Evolutionary conservation across 768 basidiomycete species (phyloP), one percentile per base, ranked within the genome.

Genomic region (Tylopilus subfusipes): DNA sequence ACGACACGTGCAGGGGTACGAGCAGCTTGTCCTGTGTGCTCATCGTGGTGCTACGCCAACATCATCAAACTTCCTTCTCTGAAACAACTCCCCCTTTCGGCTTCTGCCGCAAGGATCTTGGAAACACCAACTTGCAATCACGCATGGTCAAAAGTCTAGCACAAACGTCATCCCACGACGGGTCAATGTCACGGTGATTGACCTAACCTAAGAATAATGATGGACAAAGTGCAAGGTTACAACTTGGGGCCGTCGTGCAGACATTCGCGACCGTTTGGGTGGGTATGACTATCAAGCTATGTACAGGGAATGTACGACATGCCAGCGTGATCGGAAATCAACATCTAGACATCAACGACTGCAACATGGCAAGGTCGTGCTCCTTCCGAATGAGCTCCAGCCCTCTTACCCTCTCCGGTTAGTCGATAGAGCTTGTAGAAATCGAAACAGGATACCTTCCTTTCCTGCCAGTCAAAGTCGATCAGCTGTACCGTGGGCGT

Each of bases 1-100:
- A n/a, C 19, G 74, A 68, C 49, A 92, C 83, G 64, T 92, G 90
- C 2, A 86, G 72, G 25, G 84, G 76, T 16, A 79, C 70, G 43
- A 82, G 63, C 22, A 83, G 56, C 42, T 62, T 59, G 39, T 62
- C 52, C 14, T 36, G 55, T 48, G 47, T 25, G 50, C 21, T 53
- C 62, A 61, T 64, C 39, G 53, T 56, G 45, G 55, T 45, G 7
- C 18, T 50, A 16, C 21, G n/a, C 16, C 18, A 27, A 21, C 25
- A 44, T 53, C 22, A 44, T 12, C 2, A 13, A 40, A 30, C 14
- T 29, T 36, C 27, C 24, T 14, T 29, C 14, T 22, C 10, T 2
- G 19, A 31, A 8, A 38, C 24, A 30, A 47, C 24, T 30, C 49
- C 34, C 10, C 9, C 10, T 30, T 30, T 50, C 59, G 50, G 59